These are phyloP conservation scores for Carex kokanica DNA, from an alignment of 176 grass and related monocot species.

Conservation along the genomic window DNA sequence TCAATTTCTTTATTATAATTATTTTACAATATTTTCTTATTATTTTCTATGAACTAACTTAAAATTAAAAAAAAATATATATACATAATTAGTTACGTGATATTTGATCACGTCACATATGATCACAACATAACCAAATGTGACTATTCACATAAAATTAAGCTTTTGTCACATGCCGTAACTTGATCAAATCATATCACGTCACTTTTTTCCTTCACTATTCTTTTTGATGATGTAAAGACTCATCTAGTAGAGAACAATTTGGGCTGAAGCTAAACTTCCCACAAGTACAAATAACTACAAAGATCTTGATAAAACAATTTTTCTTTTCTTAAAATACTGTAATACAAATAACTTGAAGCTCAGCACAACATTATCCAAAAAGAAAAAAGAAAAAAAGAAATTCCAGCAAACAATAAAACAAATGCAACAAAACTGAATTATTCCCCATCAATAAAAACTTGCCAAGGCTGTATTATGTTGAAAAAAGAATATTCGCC, in stretches of 20 bases:
- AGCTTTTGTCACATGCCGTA: too few species aligned
- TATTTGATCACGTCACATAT: too few species aligned
- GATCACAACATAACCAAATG: too few species aligned
- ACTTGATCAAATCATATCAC: too few species aligned
- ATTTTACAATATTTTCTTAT: too few species aligned
- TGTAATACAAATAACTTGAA: conserved; percentile 1
- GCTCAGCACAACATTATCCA: conserved; percentile 10
- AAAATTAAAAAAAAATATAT: too few species aligned
- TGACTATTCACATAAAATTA: too few species aligned
- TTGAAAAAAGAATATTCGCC: background rate
- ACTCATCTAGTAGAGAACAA: background rate
- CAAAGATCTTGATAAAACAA: background rate
- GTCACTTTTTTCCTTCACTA: too few species aligned
- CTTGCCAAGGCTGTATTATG: background rate
- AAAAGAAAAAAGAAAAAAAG: background rate
- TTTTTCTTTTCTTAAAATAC: background rate
- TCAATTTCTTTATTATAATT: too few species aligned
- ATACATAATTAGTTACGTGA: too few species aligned
- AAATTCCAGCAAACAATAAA: conserved; percentile 4
- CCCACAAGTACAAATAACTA: background rate
- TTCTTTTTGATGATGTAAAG: background rate
- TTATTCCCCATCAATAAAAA: background rate
- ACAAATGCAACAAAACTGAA: conserved; percentile 13
- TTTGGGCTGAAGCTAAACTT: background rate
- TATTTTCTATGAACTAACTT: too few species aligned